Base-by-base conservation (phyloP, 169 alveolate genomes). In the Plasmodium billcollinsi region DNA sequence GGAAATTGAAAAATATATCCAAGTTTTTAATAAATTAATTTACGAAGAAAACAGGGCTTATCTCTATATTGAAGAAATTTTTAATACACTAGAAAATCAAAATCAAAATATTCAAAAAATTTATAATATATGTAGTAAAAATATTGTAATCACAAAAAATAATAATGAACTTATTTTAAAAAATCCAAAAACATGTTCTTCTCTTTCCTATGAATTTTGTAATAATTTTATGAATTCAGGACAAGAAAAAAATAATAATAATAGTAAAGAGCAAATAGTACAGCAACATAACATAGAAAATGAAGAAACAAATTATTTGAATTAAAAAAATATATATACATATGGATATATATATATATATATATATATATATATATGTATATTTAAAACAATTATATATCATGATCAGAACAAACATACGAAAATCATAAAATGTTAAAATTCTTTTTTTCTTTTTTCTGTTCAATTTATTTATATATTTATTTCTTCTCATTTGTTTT, bases 91-190 rank as follows among this genome's bases (percentile, higher is more conserved):
- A 59, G 73, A 83, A 47, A 69, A 39, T 8, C 91, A 83, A 67
- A 83, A 83, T 70, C 70, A 83, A 49, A 83, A 83, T 50, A 59
- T 83, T 54, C 86, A 83, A 73, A 70, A 83, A 62, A 69, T 83
- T 18, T 83, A 58, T 83, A 70, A 83, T 50, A 83, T 83, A 83
- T 83, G 80, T 33, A 70, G 85, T 73, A 50, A 83, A 83, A 83
- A 83, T 70, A 83, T 83, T 69, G 91, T 83, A 61, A 70, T 83
- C 12, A 83, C 91, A 62, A 83, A 83, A 61, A 83, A 83, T 69
- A 83, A 83, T 54, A 83, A 29, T 70, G 86, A 83, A 61, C 80
- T 83, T n/a, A 49, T 70, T 69, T 83, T 83, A 50, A 70, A 83
- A 69, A 70, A 83, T 26, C 91, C 91, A 11, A 73, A 83, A 83